Evolutionary conservation across 331 rosid genomes (phyloP).

Genomic region (Malus hybrid): DNA sequence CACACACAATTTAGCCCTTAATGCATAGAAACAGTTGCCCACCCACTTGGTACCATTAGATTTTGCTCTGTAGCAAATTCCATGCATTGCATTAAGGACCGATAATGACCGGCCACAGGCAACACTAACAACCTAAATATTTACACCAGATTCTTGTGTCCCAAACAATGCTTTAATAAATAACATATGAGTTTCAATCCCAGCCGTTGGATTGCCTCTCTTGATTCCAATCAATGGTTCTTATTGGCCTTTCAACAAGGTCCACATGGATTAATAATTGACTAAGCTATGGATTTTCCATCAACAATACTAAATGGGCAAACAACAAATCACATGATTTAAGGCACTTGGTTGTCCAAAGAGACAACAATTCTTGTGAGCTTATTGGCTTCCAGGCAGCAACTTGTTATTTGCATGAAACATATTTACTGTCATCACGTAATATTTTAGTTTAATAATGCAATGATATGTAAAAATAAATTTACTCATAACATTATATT

Average conservation of each 20-base stretch:
- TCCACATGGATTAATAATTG: slow-evolving; percentile 22
- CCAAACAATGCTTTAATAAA: slow-evolving; percentile 9
- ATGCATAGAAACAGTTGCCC: slow-evolving; percentile 13
- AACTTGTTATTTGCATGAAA: no score
- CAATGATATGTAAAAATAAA: no score
- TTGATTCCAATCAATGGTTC: not conserved
- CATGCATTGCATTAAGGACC: slow-evolving; percentile 17
- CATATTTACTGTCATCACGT: no score
- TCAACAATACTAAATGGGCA: slow-evolving; percentile 15
- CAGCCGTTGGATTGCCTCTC: slow-evolving; percentile 1
- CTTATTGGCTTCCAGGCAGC: slow-evolving; percentile 2
- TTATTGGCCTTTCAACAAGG: slow-evolving; percentile 2
- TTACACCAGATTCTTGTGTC: slow-evolving; percentile 17
- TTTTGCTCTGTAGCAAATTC: slow-evolving; percentile 24
- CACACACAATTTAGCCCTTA: slow-evolving; percentile 10
- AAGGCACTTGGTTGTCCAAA: slow-evolving; percentile 14
- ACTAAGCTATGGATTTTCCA: not conserved
- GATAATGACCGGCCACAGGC: slow-evolving; percentile 32
- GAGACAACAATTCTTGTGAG: slow-evolving; percentile 12
- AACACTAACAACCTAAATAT: slow-evolving; percentile 19
- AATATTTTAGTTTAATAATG: no score
- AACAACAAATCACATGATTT: slow-evolving; percentile 28
- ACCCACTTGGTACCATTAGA: slow-evolving; percentile 36
- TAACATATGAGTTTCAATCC: slow-evolving; percentile 15
- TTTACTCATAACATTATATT: no score